A percentile compares a stretch with the other conserved stretches of the same genome.
Conservation (phyloP, 2,329 filamentous ascomycete species). For the Microcyclospora tardicrescens region DNA sequence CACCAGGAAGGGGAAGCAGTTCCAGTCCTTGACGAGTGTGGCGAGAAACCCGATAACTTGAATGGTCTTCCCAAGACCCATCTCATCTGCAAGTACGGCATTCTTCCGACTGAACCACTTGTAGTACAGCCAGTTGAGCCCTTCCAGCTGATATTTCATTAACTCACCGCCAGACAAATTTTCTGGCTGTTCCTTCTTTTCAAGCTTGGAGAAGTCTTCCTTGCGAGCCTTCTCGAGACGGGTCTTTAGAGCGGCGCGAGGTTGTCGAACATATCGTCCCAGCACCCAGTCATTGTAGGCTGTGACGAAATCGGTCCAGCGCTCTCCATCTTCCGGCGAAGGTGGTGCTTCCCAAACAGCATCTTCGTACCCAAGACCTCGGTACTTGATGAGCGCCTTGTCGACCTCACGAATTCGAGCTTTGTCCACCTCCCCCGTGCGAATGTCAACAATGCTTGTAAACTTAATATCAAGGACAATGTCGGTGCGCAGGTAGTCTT, state of each 20-base stretch:
- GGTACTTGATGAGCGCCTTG: constrained; percentile 75
- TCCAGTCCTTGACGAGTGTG: constrained; percentile 46
- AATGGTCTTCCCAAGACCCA: constrained; percentile 95
- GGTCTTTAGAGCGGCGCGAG: constrained; percentile 46
- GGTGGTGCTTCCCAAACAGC: constrained; percentile 82
- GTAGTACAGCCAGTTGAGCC: constrained; percentile 87
- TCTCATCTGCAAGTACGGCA: constrained; percentile 88
- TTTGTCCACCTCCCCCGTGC: constrained; percentile 56
- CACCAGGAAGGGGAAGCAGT: constrained; percentile 82
- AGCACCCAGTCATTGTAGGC: constrained; percentile 81
- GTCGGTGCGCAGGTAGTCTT: constrained; percentile 74
- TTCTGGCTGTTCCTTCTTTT: constrained; percentile 59
- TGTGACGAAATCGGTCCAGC: constrained; percentile 66
- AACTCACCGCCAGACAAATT: constrained; percentile 65
- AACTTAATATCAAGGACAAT: constrained; percentile 78
- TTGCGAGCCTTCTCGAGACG: constrained; percentile 57
- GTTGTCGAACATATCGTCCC: constrained; percentile 59
- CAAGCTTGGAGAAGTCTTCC: constrained; percentile 52
- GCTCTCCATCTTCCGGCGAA: constrained; percentile 45
- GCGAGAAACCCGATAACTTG: constrained; percentile 78
- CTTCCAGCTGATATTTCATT: constrained; percentile 89
- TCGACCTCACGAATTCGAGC: constrained; percentile 59
- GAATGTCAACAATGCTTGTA: constrained; percentile 42
- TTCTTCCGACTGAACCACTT: constrained; percentile 76
- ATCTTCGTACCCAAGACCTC: constrained; percentile 82